Evolutionary conservation across 2,329 filamentous ascomycete species (phyloP).

Genomic region (Cytospora leucostoma): DNA sequence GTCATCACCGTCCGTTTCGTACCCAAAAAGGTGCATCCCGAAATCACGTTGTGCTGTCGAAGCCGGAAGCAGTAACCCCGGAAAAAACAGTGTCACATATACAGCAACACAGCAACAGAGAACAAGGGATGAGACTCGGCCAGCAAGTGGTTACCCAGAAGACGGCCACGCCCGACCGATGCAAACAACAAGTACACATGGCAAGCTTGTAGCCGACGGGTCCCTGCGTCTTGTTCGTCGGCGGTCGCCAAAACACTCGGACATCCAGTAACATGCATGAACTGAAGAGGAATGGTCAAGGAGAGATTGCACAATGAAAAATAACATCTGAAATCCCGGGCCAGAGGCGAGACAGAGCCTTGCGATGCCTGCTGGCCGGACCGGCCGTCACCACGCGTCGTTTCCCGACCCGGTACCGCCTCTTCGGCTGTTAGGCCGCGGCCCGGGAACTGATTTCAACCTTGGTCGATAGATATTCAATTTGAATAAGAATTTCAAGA

Average conservation of each 20-base stretch:
- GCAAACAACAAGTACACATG: background rate
- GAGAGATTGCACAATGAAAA: background rate
- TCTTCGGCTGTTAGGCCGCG: background rate
- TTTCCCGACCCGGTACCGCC: background rate
- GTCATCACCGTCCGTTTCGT: background rate
- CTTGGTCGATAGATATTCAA: background rate
- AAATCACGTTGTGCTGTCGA: background rate
- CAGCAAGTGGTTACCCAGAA: background rate
- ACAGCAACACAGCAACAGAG: background rate
- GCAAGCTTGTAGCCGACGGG: background rate
- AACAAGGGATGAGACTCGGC: background rate
- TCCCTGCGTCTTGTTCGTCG: background rate
- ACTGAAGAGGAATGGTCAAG: background rate
- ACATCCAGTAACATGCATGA: constrained; percentile 1
- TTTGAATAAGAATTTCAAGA: background rate
- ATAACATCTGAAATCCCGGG: background rate
- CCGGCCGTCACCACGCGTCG: background rate
- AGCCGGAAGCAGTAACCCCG: background rate
- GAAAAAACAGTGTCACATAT: background rate
- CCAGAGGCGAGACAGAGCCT: background rate
- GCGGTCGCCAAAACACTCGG: background rate
- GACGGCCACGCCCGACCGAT: no score
- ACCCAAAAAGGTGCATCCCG: background rate
- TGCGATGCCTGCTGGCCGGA: background rate
- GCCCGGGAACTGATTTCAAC: background rate